Percentiles rank a stretch among this genome's conserved stretches.
phyloP scores from a whole-genome alignment of 2,329 filamentous ascomycete genomes.

The Sporothrix globosa region DNA sequence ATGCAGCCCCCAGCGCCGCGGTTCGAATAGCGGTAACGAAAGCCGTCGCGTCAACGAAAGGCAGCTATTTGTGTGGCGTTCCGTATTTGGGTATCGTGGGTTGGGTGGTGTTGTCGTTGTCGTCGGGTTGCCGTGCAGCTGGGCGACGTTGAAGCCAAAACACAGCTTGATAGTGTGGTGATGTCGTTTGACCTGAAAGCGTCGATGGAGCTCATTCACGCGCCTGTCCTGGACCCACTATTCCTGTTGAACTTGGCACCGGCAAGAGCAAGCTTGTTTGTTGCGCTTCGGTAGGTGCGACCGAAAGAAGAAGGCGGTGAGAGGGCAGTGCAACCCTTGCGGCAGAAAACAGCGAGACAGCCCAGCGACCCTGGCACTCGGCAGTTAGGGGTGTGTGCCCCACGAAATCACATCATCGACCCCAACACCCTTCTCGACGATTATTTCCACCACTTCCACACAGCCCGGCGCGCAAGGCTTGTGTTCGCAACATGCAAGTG shows the following conservation, averaged over 20 bases:
- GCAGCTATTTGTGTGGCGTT: too few relatives aligned
- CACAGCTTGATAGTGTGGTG: constrained; percentile 1
- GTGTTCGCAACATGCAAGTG: constrained; percentile 14
- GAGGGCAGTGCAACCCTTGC: too few relatives aligned
- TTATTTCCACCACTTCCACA: constrained; percentile 18
- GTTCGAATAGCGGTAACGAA: too few relatives aligned
- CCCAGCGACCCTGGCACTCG: neutral
- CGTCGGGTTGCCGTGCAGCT: neutral
- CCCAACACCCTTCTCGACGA: neutral
- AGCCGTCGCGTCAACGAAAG: neutral
- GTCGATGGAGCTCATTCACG: constrained; percentile 28
- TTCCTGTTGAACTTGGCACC: neutral
- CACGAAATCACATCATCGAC: constrained; percentile 28
- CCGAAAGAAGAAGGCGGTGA: constrained; percentile 30
- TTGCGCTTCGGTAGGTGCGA: constrained; percentile 9
- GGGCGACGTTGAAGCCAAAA: neutral
- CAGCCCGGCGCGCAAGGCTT: neutral
- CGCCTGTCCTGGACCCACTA: constrained; percentile 26
- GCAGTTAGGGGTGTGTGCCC: constrained; percentile 11
- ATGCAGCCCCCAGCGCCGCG: neutral
- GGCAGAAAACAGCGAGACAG: constrained; percentile 28
- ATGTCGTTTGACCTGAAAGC: neutral
- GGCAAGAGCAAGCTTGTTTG: constrained; percentile 1
- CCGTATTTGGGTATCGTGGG: neutral
- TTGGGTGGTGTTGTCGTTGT: neutral